Conservation (phyloP, 75 land plant genomes). For the Picea sitchensis region DNA sequence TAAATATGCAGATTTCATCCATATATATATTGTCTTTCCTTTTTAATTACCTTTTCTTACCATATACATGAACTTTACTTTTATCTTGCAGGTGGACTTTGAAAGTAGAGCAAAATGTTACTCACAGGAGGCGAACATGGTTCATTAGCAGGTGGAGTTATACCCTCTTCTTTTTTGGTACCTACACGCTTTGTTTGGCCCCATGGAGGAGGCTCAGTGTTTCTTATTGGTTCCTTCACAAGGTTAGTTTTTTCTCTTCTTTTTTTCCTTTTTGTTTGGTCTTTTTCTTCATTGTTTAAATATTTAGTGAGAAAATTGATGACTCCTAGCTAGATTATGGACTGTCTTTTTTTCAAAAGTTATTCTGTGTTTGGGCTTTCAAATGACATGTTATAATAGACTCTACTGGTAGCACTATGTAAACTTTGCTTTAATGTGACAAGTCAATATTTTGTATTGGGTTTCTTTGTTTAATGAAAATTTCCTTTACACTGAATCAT, state of each 20-base stretch:
- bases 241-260: slow-evolving; percentile 32
- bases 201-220: slow-evolving; percentile 79
- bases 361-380: not conserved
- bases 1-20: too few relatives aligned
- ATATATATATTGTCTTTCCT: too few relatives aligned
- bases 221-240: slow-evolving; percentile 74
- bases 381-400: not conserved
- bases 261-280: not conserved
- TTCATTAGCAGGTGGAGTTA: slow-evolving; percentile 18
- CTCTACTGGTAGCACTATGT: too few relatives aligned
- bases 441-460: too few relatives aligned
- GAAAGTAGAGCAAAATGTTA: slow-evolving; percentile 25
- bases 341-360: not conserved
- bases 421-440: not conserved
- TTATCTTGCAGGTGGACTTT: slow-evolving; percentile 6
- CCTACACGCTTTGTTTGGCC: slow-evolving; percentile 83
- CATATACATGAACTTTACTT: too few relatives aligned
- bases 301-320: not conserved
- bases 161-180: slow-evolving; percentile 16
- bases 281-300: not conserved
- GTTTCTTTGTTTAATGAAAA: too few relatives aligned
- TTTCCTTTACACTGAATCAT: too few relatives aligned
- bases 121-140: slow-evolving; percentile 15
- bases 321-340: too few relatives aligned
- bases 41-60: too few relatives aligned